Conservation (phyloP, 352 stramenopile genomes). For the Globisporangium canariense region DNA sequence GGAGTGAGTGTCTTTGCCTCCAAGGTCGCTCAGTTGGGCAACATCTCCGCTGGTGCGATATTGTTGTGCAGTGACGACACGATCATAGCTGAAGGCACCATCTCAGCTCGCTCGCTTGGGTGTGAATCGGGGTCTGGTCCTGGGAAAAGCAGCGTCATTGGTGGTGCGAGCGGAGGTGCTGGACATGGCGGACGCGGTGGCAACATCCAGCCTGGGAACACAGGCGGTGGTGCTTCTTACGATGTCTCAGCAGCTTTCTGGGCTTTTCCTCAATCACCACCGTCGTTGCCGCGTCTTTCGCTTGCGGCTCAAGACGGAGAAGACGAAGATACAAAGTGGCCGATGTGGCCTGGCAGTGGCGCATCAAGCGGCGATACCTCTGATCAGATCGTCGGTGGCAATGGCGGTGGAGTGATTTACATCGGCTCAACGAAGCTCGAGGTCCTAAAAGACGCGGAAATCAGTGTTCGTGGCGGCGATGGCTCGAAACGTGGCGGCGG, state of each 20-base stretch:
- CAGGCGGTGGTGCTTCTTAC: constrained; percentile 40
- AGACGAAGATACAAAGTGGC: constrained; percentile 28
- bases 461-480: constrained; percentile 50
- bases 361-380: constrained; percentile 47
- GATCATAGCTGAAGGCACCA: constrained; percentile 33
- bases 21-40: constrained; percentile 31
- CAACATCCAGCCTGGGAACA: constrained; percentile 52
- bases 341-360: constrained; percentile 65
- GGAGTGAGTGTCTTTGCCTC: constrained; percentile 45
- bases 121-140: constrained; percentile 49
- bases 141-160: constrained; percentile 45
- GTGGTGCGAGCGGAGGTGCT: constrained; percentile 57
- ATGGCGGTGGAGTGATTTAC: constrained; percentile 72
- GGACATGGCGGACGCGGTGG: constrained; percentile 65
- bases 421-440: constrained; percentile 48
- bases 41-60: constrained; percentile 54
- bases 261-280: not conserved
- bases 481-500: constrained; percentile 66
- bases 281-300: not conserved
- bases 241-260: constrained; percentile 22
- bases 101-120: constrained; percentile 42
- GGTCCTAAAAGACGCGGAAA: constrained; percentile 34
- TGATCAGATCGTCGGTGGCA: constrained; percentile 53
- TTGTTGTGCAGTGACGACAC: constrained; percentile 46
- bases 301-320: not conserved